Evolutionary conservation across 768 basidiomycete genomes (phyloP).

Genomic region (Clitopilus passeckerianus): DNA sequence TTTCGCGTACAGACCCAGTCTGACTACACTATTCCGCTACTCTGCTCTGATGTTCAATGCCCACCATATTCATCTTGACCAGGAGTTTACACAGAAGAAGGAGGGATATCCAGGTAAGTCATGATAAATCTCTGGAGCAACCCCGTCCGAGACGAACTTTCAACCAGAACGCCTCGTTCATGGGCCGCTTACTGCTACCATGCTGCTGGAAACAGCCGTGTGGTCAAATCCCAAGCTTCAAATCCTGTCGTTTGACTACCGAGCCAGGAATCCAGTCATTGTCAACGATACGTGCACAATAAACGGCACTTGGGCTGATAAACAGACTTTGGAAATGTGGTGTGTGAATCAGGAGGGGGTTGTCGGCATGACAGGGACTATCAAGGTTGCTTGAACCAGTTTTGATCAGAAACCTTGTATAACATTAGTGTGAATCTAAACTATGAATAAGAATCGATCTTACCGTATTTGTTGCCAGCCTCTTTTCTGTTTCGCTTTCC

Average conservation of each 20-base stretch:
- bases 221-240: slow-evolving; percentile 42
- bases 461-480: slow-evolving; percentile 90
- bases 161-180: slow-evolving; percentile 74
- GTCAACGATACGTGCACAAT: slow-evolving; percentile 47
- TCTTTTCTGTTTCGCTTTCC: slow-evolving; percentile 82
- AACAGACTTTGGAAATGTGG: slow-evolving; percentile 44
- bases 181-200: slow-evolving; percentile 75
- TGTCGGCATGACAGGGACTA: slow-evolving; percentile 64
- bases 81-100: slow-evolving; percentile 55
- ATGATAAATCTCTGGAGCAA: not conserved
- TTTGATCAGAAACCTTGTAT: slow-evolving; percentile 23
- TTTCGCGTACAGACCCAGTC: slow-evolving; percentile 61
- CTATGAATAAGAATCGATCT: slow-evolving; percentile 1
- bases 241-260: slow-evolving; percentile 58
- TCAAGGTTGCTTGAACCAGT: slow-evolving; percentile 16
- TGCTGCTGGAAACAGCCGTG: slow-evolving; percentile 62
- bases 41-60: slow-evolving; percentile 86
- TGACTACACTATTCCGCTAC: slow-evolving; percentile 78
- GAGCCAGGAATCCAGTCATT: slow-evolving; percentile 61
- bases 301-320: slow-evolving; percentile 37
- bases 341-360: slow-evolving; percentile 52
- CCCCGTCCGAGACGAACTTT: not conserved
- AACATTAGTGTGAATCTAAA: not conserved
- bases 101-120: slow-evolving; percentile 71
- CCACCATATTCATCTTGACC: slow-evolving; percentile 81